Conservation (phyloP, 129 eudicot genomes). For the Artemisia annua region DNA sequence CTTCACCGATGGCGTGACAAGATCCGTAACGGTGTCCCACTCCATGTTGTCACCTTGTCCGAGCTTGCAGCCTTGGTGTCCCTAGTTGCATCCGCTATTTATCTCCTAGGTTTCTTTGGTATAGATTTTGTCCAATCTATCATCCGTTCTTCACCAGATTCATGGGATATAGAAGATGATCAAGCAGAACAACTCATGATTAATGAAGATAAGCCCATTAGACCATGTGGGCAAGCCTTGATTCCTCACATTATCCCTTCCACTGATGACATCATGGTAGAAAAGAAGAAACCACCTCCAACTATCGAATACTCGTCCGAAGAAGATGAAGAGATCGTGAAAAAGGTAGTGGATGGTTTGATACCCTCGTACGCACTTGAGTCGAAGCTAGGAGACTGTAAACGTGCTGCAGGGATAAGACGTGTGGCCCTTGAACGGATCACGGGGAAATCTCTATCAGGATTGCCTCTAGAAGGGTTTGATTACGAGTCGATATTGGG, state of each 20-base stretch:
- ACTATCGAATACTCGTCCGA: neutral
- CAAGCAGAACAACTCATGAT: slow-evolving; percentile 22
- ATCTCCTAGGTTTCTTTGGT: slow-evolving; percentile 72
- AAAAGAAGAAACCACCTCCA: slow-evolving; percentile 6
- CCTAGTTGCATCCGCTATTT: slow-evolving; percentile 51
- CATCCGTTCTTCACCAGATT: slow-evolving; percentile 37
- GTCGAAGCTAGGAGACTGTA: slow-evolving; percentile 54
- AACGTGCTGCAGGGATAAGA: slow-evolving; percentile 50
- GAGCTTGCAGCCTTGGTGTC: slow-evolving; percentile 57
- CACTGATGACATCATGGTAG: neutral
- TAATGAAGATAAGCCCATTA: slow-evolving; percentile 26
- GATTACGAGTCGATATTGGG: slow-evolving; percentile 59
- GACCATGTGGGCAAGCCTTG: slow-evolving; percentile 27
- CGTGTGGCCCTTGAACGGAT: slow-evolving; percentile 47
- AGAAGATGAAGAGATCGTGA: slow-evolving; percentile 54
- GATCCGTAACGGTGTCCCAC: slow-evolving; percentile 68
- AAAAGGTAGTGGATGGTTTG: slow-evolving; percentile 43
- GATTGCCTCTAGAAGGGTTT: slow-evolving; percentile 62
- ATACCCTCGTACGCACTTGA: slow-evolving; percentile 55
- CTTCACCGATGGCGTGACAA: slow-evolving; percentile 80
- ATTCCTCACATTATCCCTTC: slow-evolving; percentile 19
- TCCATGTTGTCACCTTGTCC: slow-evolving; percentile 60
- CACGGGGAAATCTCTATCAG: slow-evolving; percentile 48
- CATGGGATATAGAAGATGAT: slow-evolving; percentile 38
- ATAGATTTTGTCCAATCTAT: slow-evolving; percentile 62